Evolutionary conservation across 495 filamentous ascomycete species (phyloP), one percentile per base, ranked within the genome.

Genomic region (Pyronema domesticum): DNA sequence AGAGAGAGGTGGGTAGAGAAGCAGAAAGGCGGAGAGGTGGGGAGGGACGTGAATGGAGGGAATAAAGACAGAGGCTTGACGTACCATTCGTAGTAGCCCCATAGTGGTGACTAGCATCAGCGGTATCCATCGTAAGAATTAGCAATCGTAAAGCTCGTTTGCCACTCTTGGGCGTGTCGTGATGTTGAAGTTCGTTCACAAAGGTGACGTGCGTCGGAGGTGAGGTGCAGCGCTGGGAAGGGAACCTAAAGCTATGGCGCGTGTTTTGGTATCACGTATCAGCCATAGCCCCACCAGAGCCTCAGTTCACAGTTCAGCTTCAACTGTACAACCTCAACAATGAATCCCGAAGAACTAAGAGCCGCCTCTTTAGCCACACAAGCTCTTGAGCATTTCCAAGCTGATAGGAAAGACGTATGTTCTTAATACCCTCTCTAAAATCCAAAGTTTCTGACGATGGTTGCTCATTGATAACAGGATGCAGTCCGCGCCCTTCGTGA

Each of bases 401-500:
- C 55, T 9, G 51, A 51, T 35, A 47, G 46, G n/a, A 55, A 64
- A 6, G 58, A 65, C 39, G 62, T 58, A 58, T 51, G 30, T 39
- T 18, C 17, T n/a, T 13, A 39, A 45, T 35, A 11, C 30, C 15
- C 37, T 46, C 42, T 53, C 37, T 23, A 17, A 37, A 46, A 46
- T 17, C 36, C 19, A 55, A 52, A 5, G 23, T 30, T 30, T 30
- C 23, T 30, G 23, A 30, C 23, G 23, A 30, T 30, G 23, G 23
- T 37, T 34, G 42, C 36, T 58, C 15, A 11, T 58, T 14, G 23
- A 34, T 19, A 57, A 37, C 58, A 81, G 78, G 75, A 74, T 46
- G 77, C 75, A 23, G 72, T 74, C 37, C 71, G 77, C 51, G 74
- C 74, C 49, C 70, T 83, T 43, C 73, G 76, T 66, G 76, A 83